A percentile compares a stretch with the other conserved stretches of the same genome.
Conservation (phyloP, 1,284 basidiomycete species). For the Microbotryum violaceum region DNA sequence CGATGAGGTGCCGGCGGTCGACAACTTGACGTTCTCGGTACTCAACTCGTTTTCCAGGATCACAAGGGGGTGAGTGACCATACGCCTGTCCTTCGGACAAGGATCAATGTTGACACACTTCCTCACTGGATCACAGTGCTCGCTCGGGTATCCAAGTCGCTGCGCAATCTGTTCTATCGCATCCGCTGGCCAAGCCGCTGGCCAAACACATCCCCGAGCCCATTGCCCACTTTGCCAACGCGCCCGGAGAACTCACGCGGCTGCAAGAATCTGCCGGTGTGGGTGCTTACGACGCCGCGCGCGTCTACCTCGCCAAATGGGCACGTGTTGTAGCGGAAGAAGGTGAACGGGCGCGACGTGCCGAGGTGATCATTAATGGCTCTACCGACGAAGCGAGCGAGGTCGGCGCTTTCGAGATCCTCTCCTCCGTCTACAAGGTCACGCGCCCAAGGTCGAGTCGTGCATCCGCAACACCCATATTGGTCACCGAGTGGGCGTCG, state of each 20-base stretch:
- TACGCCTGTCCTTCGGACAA: not conserved
- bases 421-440: slow-evolving; percentile 42
- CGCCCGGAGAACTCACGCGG: slow-evolving; percentile 25
- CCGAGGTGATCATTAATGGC: slow-evolving; percentile 50
- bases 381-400: slow-evolving; percentile 57
- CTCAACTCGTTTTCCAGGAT: slow-evolving; percentile 35
- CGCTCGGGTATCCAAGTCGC: slow-evolving; percentile 62
- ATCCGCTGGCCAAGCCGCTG: slow-evolving; percentile 87
- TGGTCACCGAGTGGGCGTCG: slow-evolving; percentile 57
- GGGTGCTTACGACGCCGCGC: slow-evolving; percentile 75
- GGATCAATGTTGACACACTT: not conserved
- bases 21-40: slow-evolving; percentile 38
- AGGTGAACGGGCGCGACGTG: slow-evolving; percentile 71
- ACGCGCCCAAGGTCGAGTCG: slow-evolving; percentile 35
- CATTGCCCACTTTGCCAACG: slow-evolving; percentile 71
- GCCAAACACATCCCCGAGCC: slow-evolving; percentile 88
- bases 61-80: slow-evolving; percentile 31
- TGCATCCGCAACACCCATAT: slow-evolving; percentile 51
- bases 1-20: slow-evolving; percentile 30
- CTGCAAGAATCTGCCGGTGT: slow-evolving; percentile 66
- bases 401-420: slow-evolving; percentile 80
- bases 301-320: slow-evolving; percentile 95
- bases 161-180: slow-evolving; percentile 83
- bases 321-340: slow-evolving; percentile 92
- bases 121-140: slow-evolving; percentile 5